Evolutionary conservation across 2,329 filamentous ascomycete genomes (phyloP).

Genomic region (Gliomastix tumulicola): DNA sequence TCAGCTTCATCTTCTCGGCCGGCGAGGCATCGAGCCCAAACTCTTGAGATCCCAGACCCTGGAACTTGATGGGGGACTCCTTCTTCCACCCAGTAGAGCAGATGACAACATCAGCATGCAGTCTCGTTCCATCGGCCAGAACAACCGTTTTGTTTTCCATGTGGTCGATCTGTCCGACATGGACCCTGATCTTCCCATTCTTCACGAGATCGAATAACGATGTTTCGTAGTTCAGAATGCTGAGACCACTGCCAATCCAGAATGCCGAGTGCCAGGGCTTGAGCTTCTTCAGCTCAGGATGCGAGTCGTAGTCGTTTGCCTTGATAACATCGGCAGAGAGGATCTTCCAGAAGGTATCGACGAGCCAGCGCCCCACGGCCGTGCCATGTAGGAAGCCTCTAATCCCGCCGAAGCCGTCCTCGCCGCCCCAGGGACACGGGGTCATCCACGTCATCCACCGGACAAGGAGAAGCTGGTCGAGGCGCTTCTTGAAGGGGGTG

Average conservation of each 20-base stretch:
- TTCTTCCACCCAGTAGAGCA: constrained; percentile 47
- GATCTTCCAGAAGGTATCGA: constrained; percentile 40
- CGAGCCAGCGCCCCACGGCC: constrained; percentile 36
- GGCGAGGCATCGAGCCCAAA: constrained; percentile 9
- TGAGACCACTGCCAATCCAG: constrained; percentile 42
- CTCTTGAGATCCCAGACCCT: constrained; percentile 2
- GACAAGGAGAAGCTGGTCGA: constrained; percentile 46
- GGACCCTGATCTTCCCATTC: constrained; percentile 36
- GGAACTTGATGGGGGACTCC: constrained; percentile 34
- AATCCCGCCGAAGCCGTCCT: constrained; percentile 41
- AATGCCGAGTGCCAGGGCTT: constrained; percentile 32
- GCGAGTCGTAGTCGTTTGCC: constrained; percentile 35
- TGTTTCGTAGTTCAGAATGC: constrained; percentile 46
- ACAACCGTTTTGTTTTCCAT: constrained; percentile 29
- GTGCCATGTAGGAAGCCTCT: constrained; percentile 43
- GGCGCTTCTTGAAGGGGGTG: constrained; percentile 52
- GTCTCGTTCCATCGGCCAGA: constrained; percentile 28
- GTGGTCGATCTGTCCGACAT: constrained; percentile 36
- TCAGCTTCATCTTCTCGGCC: constrained; percentile 5
- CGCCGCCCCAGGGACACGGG: constrained; percentile 57
- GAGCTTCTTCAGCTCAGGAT: constrained; percentile 28
- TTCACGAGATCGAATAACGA: constrained; percentile 43
- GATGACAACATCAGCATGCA: constrained; percentile 38
- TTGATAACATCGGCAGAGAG: constrained; percentile 37
- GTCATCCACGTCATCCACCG: constrained; percentile 58